Percentiles rank a stretch among this genome's conserved stretches.
Evolutionary conservation across 371 early-diverging fungal genomes (phyloP).

Genomic region (Choanephora cucurbitarum): DNA sequence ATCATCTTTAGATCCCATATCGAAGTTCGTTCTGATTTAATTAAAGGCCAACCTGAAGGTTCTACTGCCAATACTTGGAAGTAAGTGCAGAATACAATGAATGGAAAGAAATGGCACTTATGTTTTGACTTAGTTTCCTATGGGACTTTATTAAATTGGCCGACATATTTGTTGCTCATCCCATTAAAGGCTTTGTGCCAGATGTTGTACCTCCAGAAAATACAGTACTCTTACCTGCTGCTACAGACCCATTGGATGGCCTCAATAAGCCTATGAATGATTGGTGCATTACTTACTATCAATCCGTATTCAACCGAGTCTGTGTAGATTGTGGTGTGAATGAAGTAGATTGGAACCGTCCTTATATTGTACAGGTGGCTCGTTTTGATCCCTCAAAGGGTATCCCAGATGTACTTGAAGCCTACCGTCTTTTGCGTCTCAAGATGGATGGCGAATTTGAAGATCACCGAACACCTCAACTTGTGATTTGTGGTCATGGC

Average conservation of each 20-base stretch:
- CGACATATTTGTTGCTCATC: slow-evolving; percentile 82
- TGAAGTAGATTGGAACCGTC: slow-evolving; percentile 61
- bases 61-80: slow-evolving; percentile 70
- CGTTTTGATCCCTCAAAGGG: slow-evolving; percentile 94
- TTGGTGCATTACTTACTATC: slow-evolving; percentile 66
- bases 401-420: slow-evolving; percentile 77
- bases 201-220: slow-evolving; percentile 63
- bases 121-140: slow-evolving; percentile 70
- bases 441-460: slow-evolving; percentile 46
- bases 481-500: slow-evolving; percentile 84
- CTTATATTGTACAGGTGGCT: slow-evolving; percentile 86
- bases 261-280: slow-evolving; percentile 67
- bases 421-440: slow-evolving; percentile 66
- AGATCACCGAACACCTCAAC: slow-evolving; percentile 60
- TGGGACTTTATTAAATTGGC: slow-evolving; percentile 73
- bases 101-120: too few species aligned
- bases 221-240: slow-evolving; percentile 74
- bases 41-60: slow-evolving; percentile 50
- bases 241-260: slow-evolving; percentile 76
- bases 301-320: slow-evolving; percentile 76
- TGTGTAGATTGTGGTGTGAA: slow-evolving; percentile 71
- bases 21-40: slow-evolving; percentile 76
- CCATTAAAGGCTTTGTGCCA: slow-evolving; percentile 75
- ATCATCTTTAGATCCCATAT: slow-evolving; percentile 89
- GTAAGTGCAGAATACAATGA: too few species aligned